Evolutionary conservation across 192 early-diverging fungal genomes (phyloP).

Genomic region (Podila verticillata): DNA sequence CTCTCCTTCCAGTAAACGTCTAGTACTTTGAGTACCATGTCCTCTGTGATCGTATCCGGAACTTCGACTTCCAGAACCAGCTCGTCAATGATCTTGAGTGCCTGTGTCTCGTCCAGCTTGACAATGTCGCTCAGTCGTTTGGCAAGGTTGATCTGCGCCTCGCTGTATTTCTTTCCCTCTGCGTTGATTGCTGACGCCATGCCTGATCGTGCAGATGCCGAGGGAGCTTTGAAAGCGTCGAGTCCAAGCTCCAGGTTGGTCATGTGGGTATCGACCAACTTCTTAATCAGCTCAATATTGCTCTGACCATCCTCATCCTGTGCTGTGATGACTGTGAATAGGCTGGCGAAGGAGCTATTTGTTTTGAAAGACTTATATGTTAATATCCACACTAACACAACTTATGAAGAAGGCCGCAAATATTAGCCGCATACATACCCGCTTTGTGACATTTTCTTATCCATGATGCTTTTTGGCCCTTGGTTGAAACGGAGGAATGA

Average conservation of each 20-base stretch:
- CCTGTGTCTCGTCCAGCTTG: conserved; percentile 55
- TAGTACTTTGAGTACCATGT: conserved; percentile 15
- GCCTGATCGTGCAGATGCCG: conserved; percentile 34
- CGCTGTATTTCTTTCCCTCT: conserved; percentile 46
- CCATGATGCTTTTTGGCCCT: too few species aligned
- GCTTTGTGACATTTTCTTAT: too few species aligned
- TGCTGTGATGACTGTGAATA: conserved; percentile 13
- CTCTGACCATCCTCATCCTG: conserved; percentile 25
- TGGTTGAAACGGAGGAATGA: too few species aligned
- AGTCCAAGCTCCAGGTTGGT: conserved; percentile 44
- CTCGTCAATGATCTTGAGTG: conserved; percentile 24
- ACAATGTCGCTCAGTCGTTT: conserved; percentile 47
- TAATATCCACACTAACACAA: too few species aligned
- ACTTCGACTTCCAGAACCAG: conserved; percentile 13
- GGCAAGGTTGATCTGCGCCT: conserved; percentile 50
- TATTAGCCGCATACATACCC: too few species aligned
- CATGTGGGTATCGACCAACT: conserved; percentile 37
- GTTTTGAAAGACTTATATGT: neutral
- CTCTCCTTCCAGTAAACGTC: conserved; percentile 38
- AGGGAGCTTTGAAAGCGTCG: conserved; percentile 48
- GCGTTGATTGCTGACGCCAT: conserved; percentile 31
- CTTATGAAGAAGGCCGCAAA: too few species aligned
- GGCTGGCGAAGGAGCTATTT: conserved; percentile 19
- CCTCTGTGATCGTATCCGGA: conserved; percentile 26
- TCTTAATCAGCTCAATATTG: conserved; percentile 23